These are phyloP conservation scores for Laguncularia racemosa DNA, from an alignment of 345 rosid genomes.

Conservation along the genomic window DNA sequence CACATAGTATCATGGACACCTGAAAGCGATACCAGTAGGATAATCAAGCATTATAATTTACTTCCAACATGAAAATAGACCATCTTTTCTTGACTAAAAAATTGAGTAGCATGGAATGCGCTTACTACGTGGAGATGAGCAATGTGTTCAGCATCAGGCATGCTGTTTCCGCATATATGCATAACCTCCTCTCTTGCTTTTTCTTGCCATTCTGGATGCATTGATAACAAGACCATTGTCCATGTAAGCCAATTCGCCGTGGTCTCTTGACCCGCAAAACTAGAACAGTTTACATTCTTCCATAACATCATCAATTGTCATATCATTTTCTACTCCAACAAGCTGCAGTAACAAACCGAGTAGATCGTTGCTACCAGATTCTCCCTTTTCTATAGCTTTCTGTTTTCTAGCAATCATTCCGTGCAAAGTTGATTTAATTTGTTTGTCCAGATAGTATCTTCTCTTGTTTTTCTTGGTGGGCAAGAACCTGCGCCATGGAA, in stretches of 20 bases:
- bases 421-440: constrained; percentile 25
- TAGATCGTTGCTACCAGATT: constrained; percentile 24
- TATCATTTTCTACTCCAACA: too few species aligned
- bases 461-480: constrained; percentile 45
- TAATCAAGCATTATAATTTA: background rate
- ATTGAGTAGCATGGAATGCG: background rate
- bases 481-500: constrained; percentile 25
- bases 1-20: constrained; percentile 28
- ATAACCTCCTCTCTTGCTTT: constrained; percentile 45
- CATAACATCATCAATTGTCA: constrained; percentile 37
- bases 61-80: background rate
- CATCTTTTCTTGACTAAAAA: background rate
- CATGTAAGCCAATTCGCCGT: constrained; percentile 39
- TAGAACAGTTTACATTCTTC: constrained; percentile 54
- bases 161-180: constrained; percentile 19
- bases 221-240: constrained; percentile 37
- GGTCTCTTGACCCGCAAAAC: constrained; percentile 59
- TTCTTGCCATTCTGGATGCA: constrained; percentile 54
- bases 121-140: constrained; percentile 21
- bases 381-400: constrained; percentile 18
- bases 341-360: constrained; percentile 36
- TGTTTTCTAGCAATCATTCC: constrained; percentile 23
- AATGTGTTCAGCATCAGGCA: constrained; percentile 15
- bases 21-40: constrained; percentile 3
- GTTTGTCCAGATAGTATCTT: constrained; percentile 24